Base-by-base conservation (phyloP, 75 land plant genomes). In the Azolla pinnata region DNA sequence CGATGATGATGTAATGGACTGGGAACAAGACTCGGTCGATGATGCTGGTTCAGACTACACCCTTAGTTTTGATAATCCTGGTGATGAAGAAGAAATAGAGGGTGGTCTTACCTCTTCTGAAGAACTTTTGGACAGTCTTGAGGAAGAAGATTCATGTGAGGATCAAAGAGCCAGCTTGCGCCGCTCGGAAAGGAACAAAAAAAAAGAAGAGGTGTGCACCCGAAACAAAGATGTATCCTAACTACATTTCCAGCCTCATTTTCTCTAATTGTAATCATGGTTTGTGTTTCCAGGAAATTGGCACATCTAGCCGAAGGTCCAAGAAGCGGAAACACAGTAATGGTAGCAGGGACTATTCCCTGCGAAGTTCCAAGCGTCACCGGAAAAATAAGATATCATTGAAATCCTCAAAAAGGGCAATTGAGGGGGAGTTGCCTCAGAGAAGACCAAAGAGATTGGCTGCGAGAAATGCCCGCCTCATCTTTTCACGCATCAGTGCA, bases 11-110 rank as follows among this genome's bases (percentile, higher is more conserved):
- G 84, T 65, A 28, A 82, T 87, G 71, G 96, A 82, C 29, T 91
- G 95, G 97, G 97, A 85, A 51, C 89, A 78, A 60, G 93, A 91
- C 57, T 78, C 64, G 72, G 88, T 77, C 42, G 89, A 91, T 58
- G 95, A 91, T 60, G 69, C 67, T 62, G 97, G 91, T 35, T 88
- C 95, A 7, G 96, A 91, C 44, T 91, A 87, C 54, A 83, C 87
- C 56, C 80, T 82, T 16, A 69, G 84, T 44, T 89, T 81, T 45
- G 97, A 88, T 35, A 73, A 65, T 66, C 52, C 67, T 1, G 64
- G 81, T 65, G 93, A 80, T 34, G 81, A 76, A 21, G 83, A 79
- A 20, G 80, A 67, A 38, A 77, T 49, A 23, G 74, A 66, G 34
- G 31, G 68, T 26, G 76, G 85, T 59, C 63, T 45, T 26, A 70